Evolutionary conservation across 257 asterid genomes (phyloP).

Genomic region (Phtheirospermum japonicum): DNA sequence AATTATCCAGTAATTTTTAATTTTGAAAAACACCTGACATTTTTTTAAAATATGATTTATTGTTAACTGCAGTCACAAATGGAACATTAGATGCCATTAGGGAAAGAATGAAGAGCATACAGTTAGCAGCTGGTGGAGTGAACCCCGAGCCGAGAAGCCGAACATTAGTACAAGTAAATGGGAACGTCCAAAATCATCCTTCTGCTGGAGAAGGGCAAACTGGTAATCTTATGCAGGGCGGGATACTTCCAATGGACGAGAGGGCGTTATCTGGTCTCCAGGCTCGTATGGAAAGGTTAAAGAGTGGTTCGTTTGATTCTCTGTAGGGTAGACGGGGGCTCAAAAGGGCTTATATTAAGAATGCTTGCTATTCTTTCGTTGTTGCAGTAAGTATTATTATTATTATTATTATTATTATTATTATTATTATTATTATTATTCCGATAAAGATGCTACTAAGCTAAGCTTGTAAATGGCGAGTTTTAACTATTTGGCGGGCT

Average conservation of each 20-base stretch:
- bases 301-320: slow-evolving; percentile 83
- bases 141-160: slow-evolving; percentile 55
- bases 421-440: not conserved
- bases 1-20: not conserved
- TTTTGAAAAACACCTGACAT: not conserved
- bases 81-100: slow-evolving; percentile 94
- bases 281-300: slow-evolving; percentile 96
- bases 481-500: not conserved
- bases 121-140: slow-evolving; percentile 67
- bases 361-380: slow-evolving; percentile 26
- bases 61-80: slow-evolving; percentile 61
- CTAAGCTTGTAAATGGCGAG: slow-evolving; percentile 35
- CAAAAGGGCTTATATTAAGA: no score
- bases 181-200: slow-evolving; percentile 43
- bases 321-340: slow-evolving; percentile 28
- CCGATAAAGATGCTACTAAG: slow-evolving; percentile 23
- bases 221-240: slow-evolving; percentile 51
- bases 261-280: slow-evolving; percentile 95
- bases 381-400: slow-evolving; percentile 27
- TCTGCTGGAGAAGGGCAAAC: slow-evolving; percentile 42
- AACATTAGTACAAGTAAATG: slow-evolving; percentile 57
- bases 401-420: not conserved
- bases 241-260: slow-evolving; percentile 93
- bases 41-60: not conserved
- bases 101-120: slow-evolving; percentile 99